These are phyloP conservation scores for Xylaria sp. DNA, from an alignment of 2,329 filamentous ascomycete species.

Conservation along the genomic window DNA sequence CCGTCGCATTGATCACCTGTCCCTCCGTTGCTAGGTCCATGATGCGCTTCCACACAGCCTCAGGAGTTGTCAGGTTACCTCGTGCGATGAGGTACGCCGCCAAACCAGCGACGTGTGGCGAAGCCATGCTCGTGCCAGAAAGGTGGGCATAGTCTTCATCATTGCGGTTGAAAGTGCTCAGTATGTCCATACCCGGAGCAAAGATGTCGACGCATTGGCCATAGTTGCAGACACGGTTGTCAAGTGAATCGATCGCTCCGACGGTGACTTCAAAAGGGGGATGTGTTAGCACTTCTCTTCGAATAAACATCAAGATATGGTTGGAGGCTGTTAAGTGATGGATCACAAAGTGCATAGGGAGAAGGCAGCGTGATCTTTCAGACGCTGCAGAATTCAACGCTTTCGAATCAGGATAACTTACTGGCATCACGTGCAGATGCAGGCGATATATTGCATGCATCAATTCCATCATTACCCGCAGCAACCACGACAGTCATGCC, in stretches of 20 bases:
- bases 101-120: constrained; percentile 27
- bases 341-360: no score
- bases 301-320: background rate
- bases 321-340: no score
- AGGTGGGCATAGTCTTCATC: constrained; percentile 18
- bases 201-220: constrained; percentile 26
- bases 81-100: constrained; percentile 27
- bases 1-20: constrained; percentile 21
- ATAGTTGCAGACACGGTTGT: constrained; percentile 24
- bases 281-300: background rate
- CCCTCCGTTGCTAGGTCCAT: constrained; percentile 20
- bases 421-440: constrained; percentile 22
- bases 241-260: constrained; percentile 23
- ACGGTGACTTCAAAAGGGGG: constrained; percentile 22
- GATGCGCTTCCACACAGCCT: constrained; percentile 17
- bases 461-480: constrained; percentile 25
- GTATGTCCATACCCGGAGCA: constrained; percentile 26
- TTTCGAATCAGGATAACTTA: background rate
- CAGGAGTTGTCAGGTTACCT: constrained; percentile 19
- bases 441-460: constrained; percentile 25
- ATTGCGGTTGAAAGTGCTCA: constrained; percentile 21
- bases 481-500: constrained; percentile 29
- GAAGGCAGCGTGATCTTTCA: no score
- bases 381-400: background rate
- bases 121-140: constrained; percentile 29